phyloP scores from a whole-genome alignment of 228 moss, liverwort and hornwort species.

The Sphagnum magellanicum region DNA sequence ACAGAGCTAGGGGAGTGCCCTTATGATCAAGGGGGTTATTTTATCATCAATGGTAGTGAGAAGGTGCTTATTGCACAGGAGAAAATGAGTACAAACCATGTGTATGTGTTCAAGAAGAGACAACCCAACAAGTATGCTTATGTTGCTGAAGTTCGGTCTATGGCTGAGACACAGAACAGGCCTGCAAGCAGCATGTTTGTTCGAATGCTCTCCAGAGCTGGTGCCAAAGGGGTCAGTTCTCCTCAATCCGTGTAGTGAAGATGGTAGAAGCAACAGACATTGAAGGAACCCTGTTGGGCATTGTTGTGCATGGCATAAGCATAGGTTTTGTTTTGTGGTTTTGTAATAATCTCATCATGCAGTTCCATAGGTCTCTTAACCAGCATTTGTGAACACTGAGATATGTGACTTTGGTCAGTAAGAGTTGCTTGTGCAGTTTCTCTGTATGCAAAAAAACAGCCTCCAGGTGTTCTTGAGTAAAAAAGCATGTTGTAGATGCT shows the following conservation, averaged over 20 bases:
- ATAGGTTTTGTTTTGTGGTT: too few relatives aligned
- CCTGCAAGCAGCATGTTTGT: constrained; percentile 99
- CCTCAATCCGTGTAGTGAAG: background rate
- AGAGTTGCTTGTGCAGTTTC: background rate
- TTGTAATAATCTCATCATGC: too few relatives aligned
- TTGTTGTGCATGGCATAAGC: too few relatives aligned
- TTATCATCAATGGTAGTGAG: constrained; percentile 98
- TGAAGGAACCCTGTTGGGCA: too few relatives aligned
- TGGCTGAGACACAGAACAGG: constrained; percentile 98
- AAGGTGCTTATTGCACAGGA: constrained; percentile 98
- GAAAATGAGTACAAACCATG: constrained; percentile 99
- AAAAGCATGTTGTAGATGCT: background rate
- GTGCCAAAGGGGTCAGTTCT: constrained; percentile 67
- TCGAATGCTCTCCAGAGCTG: constrained; percentile 97
- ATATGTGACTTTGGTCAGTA: background rate
- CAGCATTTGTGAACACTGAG: too few relatives aligned
- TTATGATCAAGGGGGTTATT: constrained; percentile 98
- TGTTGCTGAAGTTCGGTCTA: constrained; percentile 95
- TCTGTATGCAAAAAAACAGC: too few relatives aligned
- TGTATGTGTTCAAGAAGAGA: constrained; percentile 94
- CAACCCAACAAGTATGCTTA: constrained; percentile 98
- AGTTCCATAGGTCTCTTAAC: too few relatives aligned
- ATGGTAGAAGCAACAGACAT: background rate
- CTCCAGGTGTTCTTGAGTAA: too few relatives aligned
- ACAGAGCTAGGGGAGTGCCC: constrained; percentile 99